Evolutionary conservation across 2,329 filamentous ascomycete species (phyloP).

Genomic region (Beauveria caledonica): DNA sequence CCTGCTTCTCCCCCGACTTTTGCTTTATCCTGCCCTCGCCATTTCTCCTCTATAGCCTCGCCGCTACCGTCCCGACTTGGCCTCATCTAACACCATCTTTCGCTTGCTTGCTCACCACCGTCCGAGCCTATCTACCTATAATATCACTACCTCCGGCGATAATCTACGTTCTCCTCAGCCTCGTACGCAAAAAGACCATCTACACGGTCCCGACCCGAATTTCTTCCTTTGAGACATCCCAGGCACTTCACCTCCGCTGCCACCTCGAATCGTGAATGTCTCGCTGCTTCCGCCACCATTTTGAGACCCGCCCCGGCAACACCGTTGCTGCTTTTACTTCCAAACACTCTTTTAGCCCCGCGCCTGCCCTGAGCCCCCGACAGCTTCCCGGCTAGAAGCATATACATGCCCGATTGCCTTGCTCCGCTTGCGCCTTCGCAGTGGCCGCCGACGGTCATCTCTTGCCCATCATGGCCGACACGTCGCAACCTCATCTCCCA

Average conservation of each 20-base stretch:
- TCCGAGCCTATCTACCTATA: not conserved
- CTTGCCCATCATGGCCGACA: not conserved
- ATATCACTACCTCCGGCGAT: not conserved
- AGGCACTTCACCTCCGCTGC: not conserved
- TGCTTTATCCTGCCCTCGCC: not conserved
- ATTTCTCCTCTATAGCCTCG: not conserved
- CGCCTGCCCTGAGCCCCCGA: not conserved
- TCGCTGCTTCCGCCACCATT: constrained; percentile 2
- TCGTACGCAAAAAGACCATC: not conserved
- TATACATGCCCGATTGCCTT: not conserved
- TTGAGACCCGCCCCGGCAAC: constrained; percentile 4
- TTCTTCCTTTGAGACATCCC: constrained; percentile 4
- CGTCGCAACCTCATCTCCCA: not conserved
- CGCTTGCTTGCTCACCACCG: not conserved
- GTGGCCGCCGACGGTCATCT: not conserved
- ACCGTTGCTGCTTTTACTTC: not conserved
- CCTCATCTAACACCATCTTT: not conserved
- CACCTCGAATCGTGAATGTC: constrained; percentile 8
- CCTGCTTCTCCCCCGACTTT: not conserved
- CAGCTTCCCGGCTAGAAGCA: not conserved
- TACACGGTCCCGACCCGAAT: not conserved
- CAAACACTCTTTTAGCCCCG: not conserved
- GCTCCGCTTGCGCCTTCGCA: not conserved
- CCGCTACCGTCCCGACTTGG: not conserved
- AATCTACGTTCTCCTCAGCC: not conserved